A percentile compares a stretch with the other conserved stretches of the same genome.
Evolutionary conservation across 495 filamentous ascomycete genomes (phyloP).

Genomic region (Thermothielavioides terrestris): DNA sequence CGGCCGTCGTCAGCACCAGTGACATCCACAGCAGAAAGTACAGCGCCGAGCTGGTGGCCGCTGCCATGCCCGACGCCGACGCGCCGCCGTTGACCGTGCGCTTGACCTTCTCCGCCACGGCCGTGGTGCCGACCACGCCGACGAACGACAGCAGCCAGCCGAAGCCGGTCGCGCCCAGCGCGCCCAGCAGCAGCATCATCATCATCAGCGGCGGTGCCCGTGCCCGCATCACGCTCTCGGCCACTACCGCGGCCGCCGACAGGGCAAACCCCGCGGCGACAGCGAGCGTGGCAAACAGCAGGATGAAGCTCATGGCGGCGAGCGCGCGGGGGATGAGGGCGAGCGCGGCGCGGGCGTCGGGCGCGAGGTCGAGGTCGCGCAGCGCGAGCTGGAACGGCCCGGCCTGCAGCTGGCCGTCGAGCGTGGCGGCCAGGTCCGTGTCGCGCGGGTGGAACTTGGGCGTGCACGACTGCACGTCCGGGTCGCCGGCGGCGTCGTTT

Average conservation of each 20-base stretch:
- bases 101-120: constrained; percentile 22
- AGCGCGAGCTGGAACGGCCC: constrained; percentile 43
- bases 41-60: constrained; percentile 57
- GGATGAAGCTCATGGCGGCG: constrained; percentile 53
- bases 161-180: constrained; percentile 4
- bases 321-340: constrained; percentile 39
- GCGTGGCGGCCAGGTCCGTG: constrained; percentile 49
- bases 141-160: constrained; percentile 12
- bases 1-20: not conserved
- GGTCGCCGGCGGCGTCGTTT: constrained; percentile 34
- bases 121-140: constrained; percentile 26
- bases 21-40: constrained; percentile 30
- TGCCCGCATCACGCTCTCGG: not conserved
- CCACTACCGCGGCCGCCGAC: constrained; percentile 18
- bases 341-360: constrained; percentile 51
- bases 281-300: constrained; percentile 43
- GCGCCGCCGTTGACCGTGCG: constrained; percentile 25
- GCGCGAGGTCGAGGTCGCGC: constrained; percentile 51
- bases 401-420: constrained; percentile 44
- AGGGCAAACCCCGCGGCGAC: constrained; percentile 29
- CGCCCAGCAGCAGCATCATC: not conserved
- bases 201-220: no score
- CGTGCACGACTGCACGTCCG: constrained; percentile 55
- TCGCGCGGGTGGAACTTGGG: constrained; percentile 41
- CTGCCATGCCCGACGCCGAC: constrained; percentile 37